Evolutionary conservation across 352 stramenopile species (phyloP).

Genomic region (Peronosclerospora sorghi): DNA sequence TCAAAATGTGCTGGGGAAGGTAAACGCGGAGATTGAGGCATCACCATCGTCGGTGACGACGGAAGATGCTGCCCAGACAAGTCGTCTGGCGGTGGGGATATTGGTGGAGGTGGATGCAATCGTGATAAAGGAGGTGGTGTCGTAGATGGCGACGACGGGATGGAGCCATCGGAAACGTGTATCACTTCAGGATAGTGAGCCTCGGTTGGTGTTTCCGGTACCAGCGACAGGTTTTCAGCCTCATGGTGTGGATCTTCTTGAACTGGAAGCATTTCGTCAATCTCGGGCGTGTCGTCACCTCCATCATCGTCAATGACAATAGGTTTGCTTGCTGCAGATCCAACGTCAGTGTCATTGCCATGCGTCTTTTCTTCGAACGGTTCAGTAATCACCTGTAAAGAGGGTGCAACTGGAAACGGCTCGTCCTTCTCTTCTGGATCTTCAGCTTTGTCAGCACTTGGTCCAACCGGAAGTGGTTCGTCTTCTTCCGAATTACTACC

Average conservation of each 20-base stretch:
- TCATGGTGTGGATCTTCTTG: conserved; percentile 4
- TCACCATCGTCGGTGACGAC: conserved; percentile 31
- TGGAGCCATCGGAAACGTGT: conserved; percentile 8
- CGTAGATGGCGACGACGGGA: conserved; percentile 21
- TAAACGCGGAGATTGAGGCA: conserved; percentile 23
- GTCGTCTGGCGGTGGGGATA: conserved; percentile 12
- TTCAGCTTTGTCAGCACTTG: conserved; percentile 8
- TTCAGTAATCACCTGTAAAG: background rate
- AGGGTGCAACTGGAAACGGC: conserved; percentile 13
- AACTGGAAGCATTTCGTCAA: conserved; percentile 46
- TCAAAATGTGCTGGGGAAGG: conserved; percentile 11
- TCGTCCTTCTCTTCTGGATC: conserved; percentile 22
- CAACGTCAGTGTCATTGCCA: background rate
- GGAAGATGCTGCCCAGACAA: conserved; percentile 7
- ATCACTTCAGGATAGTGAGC: conserved; percentile 2
- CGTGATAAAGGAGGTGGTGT: conserved; percentile 40
- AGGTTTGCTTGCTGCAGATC: conserved; percentile 7
- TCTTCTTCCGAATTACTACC: conserved; percentile 52
- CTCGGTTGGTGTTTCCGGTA: background rate
- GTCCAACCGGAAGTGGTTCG: conserved; percentile 34
- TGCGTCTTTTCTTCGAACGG: background rate
- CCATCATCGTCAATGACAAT: conserved; percentile 19
- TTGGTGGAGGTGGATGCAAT: conserved; percentile 27
- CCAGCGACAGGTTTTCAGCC: conserved; percentile 9
- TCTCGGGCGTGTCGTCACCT: conserved; percentile 32